These are phyloP conservation scores for Fomes fomentarius DNA, from an alignment of 1,284 basidiomycete species.

Conservation along the genomic window DNA sequence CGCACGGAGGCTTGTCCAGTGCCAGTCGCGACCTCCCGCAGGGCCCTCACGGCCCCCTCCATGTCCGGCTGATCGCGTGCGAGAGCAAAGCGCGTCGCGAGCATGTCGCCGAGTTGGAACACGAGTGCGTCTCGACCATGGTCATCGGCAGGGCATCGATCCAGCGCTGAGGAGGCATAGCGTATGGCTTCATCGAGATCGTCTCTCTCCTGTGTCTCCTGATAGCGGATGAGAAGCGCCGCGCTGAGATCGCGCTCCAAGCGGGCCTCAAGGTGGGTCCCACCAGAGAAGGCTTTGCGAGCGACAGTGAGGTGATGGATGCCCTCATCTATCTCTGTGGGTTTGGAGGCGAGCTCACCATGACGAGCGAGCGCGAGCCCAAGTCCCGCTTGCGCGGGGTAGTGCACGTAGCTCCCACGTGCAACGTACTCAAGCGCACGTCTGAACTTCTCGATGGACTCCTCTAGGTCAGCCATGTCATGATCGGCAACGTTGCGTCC, in stretches of 20 bases:
- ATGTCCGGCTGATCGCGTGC: not conserved
- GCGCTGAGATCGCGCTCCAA: conserved; percentile 8
- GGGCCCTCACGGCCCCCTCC: not conserved
- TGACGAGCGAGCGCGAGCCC: conserved; percentile 4
- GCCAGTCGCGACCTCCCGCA: not conserved
- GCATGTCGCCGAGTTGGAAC: conserved; percentile 2
- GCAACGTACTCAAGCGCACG: not conserved
- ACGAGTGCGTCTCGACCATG: not conserved
- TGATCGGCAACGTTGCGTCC: conserved; percentile 2
- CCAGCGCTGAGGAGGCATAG: conserved; percentile 2
- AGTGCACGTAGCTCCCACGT: not conserved
- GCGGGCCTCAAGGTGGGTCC: conserved; percentile 8
- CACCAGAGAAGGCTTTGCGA: conserved; percentile 2
- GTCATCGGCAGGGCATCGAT: conserved; percentile 1
- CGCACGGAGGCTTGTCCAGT: conserved; percentile 1
- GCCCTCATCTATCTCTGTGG: conserved; percentile 5
- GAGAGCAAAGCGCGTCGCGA: not conserved
- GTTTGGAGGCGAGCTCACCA: not conserved
- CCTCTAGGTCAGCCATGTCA: not conserved
- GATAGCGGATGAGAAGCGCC: conserved; percentile 7
- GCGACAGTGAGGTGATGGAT: conserved; percentile 1
- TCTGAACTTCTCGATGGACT: conserved; percentile 1
- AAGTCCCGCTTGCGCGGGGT: not conserved
- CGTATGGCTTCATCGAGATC: conserved; percentile 11
- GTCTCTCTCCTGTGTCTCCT: not conserved